phyloP scores from a whole-genome alignment of 208 protist genomes.

The Acanthamoeba royreba region DNA sequence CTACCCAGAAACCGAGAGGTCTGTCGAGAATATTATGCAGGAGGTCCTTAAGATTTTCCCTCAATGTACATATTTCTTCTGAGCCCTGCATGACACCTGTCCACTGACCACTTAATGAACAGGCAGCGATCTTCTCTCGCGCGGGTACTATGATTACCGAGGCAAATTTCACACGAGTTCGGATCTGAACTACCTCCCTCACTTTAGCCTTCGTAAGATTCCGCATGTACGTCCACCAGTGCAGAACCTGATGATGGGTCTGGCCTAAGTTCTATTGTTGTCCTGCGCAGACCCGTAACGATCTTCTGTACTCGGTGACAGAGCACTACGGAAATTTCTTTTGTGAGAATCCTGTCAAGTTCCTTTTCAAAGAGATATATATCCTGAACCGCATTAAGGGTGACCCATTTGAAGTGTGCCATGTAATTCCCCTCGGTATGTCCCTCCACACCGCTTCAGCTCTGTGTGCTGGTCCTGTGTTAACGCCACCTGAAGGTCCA shows the following conservation, averaged over 20 bases:
- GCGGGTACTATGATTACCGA: neutral
- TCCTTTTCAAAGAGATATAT: neutral
- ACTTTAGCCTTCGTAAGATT: neutral
- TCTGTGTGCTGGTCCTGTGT: neutral
- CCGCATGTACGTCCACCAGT: neutral
- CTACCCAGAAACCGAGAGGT: neutral
- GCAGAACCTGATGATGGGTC: neutral
- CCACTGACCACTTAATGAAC: neutral
- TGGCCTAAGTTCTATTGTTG: neutral
- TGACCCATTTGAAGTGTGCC: neutral
- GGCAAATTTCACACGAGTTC: neutral
- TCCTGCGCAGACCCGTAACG: neutral
- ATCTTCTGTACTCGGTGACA: neutral
- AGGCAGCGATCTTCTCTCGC: neutral
- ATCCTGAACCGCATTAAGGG: neutral
- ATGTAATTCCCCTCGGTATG: neutral
- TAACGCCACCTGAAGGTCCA: neutral
- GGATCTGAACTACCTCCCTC: neutral
- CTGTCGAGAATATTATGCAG: neutral
- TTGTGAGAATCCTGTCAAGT: neutral
- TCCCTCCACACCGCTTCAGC: neutral
- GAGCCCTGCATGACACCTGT: neutral
- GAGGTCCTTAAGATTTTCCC: neutral
- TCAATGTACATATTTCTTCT: neutral
- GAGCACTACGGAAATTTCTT: neutral